Conservation (phyloP, 2,329 filamentous ascomycete genomes). For the Xylariaceae sp. region DNA sequence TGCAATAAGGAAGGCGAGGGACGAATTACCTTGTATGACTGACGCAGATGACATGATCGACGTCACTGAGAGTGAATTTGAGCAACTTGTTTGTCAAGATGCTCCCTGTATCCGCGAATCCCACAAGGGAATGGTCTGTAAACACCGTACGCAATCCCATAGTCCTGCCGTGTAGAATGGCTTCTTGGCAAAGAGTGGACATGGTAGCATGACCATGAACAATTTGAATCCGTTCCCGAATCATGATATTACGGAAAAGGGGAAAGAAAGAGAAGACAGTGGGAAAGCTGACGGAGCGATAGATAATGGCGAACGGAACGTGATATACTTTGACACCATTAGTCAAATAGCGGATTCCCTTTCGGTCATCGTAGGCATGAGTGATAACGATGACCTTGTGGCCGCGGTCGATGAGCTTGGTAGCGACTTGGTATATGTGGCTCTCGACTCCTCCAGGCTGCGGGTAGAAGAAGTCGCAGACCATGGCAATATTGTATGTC, state of each 20-base stretch:
- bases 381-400: slow-evolving; percentile 99
- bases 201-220: slow-evolving; percentile 96
- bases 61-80: slow-evolving; percentile 93
- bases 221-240: slow-evolving; percentile 92
- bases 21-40: slow-evolving; percentile 84
- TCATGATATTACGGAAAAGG: slow-evolving; percentile 92
- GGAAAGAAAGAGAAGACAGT: slow-evolving; percentile 99
- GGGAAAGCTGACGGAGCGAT: slow-evolving; percentile 88
- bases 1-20: background rate
- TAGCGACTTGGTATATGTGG: slow-evolving; percentile 96
- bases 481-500: slow-evolving; percentile 78
- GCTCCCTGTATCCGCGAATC: slow-evolving; percentile 92
- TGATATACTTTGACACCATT: slow-evolving; percentile 99
- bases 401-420: slow-evolving; percentile 93
- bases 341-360: slow-evolving; percentile 89
- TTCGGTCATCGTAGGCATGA: slow-evolving; percentile 87
- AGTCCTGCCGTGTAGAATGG: slow-evolving; percentile 87
- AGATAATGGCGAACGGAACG: slow-evolving; percentile 93
- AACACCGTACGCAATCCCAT: slow-evolving; percentile 97
- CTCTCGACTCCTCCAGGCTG: slow-evolving; percentile 95
- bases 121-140: slow-evolving; percentile 95
- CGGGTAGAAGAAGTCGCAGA: slow-evolving; percentile 99
- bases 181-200: slow-evolving; percentile 91
- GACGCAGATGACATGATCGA: slow-evolving; percentile 97
- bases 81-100: slow-evolving; percentile 96